Evolutionary conservation across 768 basidiomycete species (phyloP).

Genomic region (Termitomyces sp.): DNA sequence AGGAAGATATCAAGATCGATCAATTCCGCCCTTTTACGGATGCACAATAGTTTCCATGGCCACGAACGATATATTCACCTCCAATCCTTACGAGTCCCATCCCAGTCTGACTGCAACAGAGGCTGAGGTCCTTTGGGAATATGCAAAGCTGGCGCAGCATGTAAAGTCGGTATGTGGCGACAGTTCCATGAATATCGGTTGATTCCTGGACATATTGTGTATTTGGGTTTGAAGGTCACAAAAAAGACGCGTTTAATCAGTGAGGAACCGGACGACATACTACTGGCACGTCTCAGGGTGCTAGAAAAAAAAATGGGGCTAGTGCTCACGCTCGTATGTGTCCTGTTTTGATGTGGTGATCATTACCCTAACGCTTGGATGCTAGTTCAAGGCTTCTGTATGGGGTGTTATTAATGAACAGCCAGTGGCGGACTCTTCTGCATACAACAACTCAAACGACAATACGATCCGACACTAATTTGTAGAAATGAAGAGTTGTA

Average conservation of each 20-base stretch:
- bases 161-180: slow-evolving; percentile 60
- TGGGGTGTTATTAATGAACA: slow-evolving; percentile 92
- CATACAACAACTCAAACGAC: slow-evolving; percentile 19
- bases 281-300: slow-evolving; percentile 70
- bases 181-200: background rate
- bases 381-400: slow-evolving; percentile 91
- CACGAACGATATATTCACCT: slow-evolving; percentile 39
- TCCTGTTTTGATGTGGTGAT: background rate
- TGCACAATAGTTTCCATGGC: slow-evolving; percentile 19
- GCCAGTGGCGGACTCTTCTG: slow-evolving; percentile 28
- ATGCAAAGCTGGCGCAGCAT: slow-evolving; percentile 80
- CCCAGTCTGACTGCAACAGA: slow-evolving; percentile 62
- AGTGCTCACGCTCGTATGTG: slow-evolving; percentile 80
- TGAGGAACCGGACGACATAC: slow-evolving; percentile 70
- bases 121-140: slow-evolving; percentile 87
- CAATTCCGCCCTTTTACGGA: background rate
- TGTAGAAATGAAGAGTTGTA: background rate
- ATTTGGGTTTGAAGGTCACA: slow-evolving; percentile 41
- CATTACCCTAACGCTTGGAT: slow-evolving; percentile 25
- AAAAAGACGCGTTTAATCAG: slow-evolving; percentile 63
- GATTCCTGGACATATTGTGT: background rate
- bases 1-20: too few species aligned
- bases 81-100: slow-evolving; percentile 73
- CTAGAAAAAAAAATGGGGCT: slow-evolving; percentile 95
- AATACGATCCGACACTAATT: slow-evolving; percentile 19